These are phyloP conservation scores for Mortierella sp. DNA, from an alignment of 371 early-diverging fungal genomes.

Conservation along the genomic window DNA sequence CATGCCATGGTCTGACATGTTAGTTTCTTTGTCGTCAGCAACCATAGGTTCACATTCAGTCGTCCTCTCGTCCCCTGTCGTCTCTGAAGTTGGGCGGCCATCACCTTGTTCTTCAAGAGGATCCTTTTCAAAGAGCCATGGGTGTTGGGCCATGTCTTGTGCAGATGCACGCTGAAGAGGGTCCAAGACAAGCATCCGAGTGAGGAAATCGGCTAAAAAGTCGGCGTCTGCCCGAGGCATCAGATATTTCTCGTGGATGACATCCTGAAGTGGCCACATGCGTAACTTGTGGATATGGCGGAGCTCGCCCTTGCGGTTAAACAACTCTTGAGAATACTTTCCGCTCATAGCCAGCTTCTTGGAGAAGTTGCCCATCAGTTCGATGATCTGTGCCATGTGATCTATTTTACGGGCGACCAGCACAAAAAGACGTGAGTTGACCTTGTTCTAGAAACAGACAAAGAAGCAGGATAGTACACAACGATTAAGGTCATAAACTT, in stretches of 20 bases:
- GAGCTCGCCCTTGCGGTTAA: slow-evolving; percentile 69
- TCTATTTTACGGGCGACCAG: slow-evolving; percentile 61
- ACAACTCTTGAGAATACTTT: slow-evolving; percentile 49
- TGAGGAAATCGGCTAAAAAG: slow-evolving; percentile 36
- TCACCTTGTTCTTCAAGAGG: slow-evolving; percentile 10
- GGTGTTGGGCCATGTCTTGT: slow-evolving; percentile 37
- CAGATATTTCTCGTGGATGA: slow-evolving; percentile 57
- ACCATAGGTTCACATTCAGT: background rate
- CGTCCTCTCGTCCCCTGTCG: background rate
- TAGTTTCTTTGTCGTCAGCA: slow-evolving; percentile 2
- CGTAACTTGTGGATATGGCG: slow-evolving; percentile 87
- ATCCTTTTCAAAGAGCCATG: slow-evolving; percentile 42
- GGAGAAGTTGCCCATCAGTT: slow-evolving; percentile 89
- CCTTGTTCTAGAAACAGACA: background rate
- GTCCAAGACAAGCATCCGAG: slow-evolving; percentile 35
- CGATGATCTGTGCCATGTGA: slow-evolving; percentile 96
- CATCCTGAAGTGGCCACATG: slow-evolving; percentile 84
- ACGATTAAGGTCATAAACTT: slow-evolving; percentile 5
- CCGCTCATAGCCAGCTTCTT: slow-evolving; percentile 56
- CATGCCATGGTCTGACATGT: slow-evolving; percentile 10
- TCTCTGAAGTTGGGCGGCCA: background rate
- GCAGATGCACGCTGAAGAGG: slow-evolving; percentile 27
- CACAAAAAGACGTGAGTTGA: background rate
- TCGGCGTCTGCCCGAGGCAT: slow-evolving; percentile 42
- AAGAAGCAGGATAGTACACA: slow-evolving; percentile 6